Base-by-base conservation (phyloP, 768 basidiomycete genomes). In the Botryobasidium botryosum region DNA sequence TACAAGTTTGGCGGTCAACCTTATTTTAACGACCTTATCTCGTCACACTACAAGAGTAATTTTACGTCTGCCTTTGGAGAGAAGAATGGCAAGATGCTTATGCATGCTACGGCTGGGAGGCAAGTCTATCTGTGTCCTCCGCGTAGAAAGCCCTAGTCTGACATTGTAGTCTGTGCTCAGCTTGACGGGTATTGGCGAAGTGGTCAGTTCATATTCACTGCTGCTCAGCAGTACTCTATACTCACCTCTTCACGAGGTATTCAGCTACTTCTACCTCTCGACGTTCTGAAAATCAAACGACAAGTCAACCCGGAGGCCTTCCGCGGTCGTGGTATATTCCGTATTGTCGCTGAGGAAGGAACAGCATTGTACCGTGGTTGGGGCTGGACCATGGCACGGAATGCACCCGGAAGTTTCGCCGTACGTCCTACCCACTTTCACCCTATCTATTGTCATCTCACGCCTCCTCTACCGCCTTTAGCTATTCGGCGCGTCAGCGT, bases 1-100 rank as follows among this genome's bases (percentile, higher is more conserved):
- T 92, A 91, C 77, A 99, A 94, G 65, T 99, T 97, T 56, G 92
- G 92, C 50, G 92, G 92, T 4, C 92, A 99, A 64, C 92, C 92
- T 12, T 97, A 78, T 72, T 94, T 96, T 64, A 82, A 88, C 64
- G 94, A 97, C 64, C 55, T 91, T 58, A 77, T 99, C 61, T 70
- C 70, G 51, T 74, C 71, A 55, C 69, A 90, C 63, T 86, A 80
- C 68, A 83, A 82, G 61, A 66, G 70, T n/a, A 57, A 67, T 43
- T 94, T 92, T 65, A 81, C 75, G 44, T 77, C 74, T 56, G 63
- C 71, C 1, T 92, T 97, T 60, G 92, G 92, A 6, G 88, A 92
- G 63, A 78, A 90, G 51, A 84, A 83, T 60, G 92, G 94, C 39
- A 96, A 85, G 63, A 77, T 92, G 68, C 74, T 94, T 71, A 86